Percentiles rank a stretch among this genome's conserved stretches.
Evolutionary conservation across 257 asterid species (phyloP).

Genomic region (Coffea canephora): DNA sequence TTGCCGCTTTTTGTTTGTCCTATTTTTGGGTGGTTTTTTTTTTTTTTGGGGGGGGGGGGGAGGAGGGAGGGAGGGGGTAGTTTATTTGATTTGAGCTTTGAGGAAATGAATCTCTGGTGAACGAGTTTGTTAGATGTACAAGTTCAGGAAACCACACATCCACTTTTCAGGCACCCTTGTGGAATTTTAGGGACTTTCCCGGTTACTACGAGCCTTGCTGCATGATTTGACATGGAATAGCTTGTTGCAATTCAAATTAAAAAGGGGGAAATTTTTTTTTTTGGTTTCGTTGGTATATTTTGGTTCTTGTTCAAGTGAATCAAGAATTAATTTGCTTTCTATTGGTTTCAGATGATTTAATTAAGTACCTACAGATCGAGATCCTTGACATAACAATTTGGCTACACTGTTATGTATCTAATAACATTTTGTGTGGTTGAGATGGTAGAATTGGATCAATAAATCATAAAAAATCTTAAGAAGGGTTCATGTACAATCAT

Average conservation of each 20-base stretch:
- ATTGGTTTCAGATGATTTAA: background rate
- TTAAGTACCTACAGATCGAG: background rate
- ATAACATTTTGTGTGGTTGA: no score
- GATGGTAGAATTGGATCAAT: no score
- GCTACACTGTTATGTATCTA: background rate
- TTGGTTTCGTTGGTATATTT: background rate
- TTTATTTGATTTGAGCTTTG: background rate
- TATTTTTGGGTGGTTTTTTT: no score
- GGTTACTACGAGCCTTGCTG: background rate
- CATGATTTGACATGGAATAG: background rate
- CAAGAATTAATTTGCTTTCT: background rate
- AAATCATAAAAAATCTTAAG: no score
- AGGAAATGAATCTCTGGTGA: background rate
- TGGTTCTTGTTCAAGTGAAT: background rate
- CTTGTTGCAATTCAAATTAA: background rate
- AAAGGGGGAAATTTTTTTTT: background rate
- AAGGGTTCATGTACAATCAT: background rate
- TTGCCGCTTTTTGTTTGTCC: background rate
- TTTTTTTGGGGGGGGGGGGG: no score
- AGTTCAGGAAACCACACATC: background rate
- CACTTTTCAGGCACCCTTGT: background rate
- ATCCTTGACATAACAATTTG: background rate
- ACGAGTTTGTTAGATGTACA: background rate
- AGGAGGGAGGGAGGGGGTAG: background rate
- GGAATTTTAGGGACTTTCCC: background rate